Conservation (phyloP, 441 rosid genomes). For the Flueggea neowawraea region DNA sequence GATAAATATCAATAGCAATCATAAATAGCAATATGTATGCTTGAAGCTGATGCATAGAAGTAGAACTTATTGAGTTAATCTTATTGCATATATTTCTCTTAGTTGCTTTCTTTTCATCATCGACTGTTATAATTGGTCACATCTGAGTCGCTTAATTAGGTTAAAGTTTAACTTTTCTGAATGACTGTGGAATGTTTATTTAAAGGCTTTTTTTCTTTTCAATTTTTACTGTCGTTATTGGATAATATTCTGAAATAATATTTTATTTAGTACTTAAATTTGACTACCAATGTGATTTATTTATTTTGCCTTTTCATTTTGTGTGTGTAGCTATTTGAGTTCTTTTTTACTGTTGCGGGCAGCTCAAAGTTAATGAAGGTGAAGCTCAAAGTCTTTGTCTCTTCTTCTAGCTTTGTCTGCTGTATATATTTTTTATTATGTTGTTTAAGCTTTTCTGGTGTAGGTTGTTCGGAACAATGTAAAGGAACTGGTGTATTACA, state of each 20-base stretch:
- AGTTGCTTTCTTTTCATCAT: no score
- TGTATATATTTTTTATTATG: conserved; percentile 4
- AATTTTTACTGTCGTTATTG: no score
- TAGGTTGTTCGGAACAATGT: conserved; percentile 60
- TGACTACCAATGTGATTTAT: conserved; percentile 15
- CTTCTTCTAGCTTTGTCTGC: not conserved
- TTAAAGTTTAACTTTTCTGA: no score
- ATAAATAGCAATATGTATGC: not conserved
- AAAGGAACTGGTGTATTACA: conserved; percentile 79
- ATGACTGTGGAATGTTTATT: no score
- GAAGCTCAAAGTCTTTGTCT: conserved; percentile 21
- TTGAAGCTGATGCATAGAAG: not conserved
- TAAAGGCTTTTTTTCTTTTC: no score
- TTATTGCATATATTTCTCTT: no score
- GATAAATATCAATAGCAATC: no score
- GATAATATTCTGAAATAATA: not conserved
- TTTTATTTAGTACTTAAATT: not conserved
- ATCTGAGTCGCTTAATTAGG: no score
- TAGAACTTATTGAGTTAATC: no score
- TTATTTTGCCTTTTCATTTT: conserved; percentile 18
- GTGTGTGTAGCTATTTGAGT: conserved; percentile 72
- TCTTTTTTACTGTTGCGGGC: conserved; percentile 79
- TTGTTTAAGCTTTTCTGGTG: conserved; percentile 13
- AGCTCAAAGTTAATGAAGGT: conserved; percentile 75
- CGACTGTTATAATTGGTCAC: no score